Evolutionary conservation across 2,329 filamentous ascomycete genomes (phyloP).

Genomic region (Mariannaea elegans): DNA sequence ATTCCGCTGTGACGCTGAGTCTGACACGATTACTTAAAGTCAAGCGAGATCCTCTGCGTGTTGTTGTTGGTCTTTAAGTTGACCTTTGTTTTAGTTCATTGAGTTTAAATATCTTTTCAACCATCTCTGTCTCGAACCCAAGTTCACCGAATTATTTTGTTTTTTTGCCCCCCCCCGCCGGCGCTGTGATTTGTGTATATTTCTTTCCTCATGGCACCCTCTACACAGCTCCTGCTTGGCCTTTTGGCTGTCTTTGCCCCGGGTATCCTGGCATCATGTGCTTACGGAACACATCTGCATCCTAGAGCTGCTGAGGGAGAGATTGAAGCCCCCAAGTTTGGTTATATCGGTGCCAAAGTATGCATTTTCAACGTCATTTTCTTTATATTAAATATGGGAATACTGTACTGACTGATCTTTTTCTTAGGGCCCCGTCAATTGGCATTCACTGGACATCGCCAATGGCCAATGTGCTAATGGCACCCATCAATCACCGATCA

Average conservation of each 20-base stretch:
- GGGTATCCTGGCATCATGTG: conserved; percentile 46
- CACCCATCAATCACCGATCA: conserved; percentile 64
- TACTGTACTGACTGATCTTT: neutral
- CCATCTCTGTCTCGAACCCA: neutral
- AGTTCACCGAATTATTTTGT: neutral
- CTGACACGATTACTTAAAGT: neutral
- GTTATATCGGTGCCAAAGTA: conserved; percentile 49
- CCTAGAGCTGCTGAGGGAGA: conserved; percentile 42
- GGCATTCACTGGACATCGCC: conserved; percentile 54
- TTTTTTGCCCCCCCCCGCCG: neutral
- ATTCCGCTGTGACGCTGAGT: neutral
- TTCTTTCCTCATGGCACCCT: neutral
- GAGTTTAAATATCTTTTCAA: neutral
- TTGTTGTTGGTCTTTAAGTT: neutral
- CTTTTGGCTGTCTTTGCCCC: conserved; percentile 30
- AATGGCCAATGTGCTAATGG: conserved; percentile 60
- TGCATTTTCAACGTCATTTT: conserved; percentile 10
- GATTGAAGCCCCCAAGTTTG: conserved; percentile 49
- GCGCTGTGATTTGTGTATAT: no score
- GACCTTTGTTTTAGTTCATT: neutral
- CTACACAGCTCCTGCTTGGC: conserved; percentile 23
- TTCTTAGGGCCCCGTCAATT: conserved; percentile 58
- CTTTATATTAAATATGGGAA: no score
- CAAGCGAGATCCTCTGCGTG: neutral
- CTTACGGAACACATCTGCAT: conserved; percentile 50